These are phyloP conservation scores for Colletotrichum plurivorum DNA, from an alignment of 2,329 filamentous ascomycete species.

Conservation along the genomic window DNA sequence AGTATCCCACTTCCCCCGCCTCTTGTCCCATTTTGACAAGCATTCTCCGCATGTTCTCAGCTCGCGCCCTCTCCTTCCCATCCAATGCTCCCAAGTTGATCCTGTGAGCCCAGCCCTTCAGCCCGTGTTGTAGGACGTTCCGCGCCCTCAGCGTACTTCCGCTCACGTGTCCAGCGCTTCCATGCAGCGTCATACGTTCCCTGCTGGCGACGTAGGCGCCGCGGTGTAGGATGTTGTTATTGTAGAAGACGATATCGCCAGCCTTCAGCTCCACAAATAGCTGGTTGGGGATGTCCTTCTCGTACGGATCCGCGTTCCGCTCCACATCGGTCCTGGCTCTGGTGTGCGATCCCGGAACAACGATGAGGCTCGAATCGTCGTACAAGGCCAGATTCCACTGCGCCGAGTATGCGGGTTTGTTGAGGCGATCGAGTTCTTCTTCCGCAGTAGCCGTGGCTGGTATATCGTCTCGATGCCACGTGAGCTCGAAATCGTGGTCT, in stretches of 20 bases:
- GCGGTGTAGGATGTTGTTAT: constrained; percentile 88
- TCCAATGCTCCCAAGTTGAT: constrained; percentile 68
- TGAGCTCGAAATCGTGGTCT: constrained; percentile 77
- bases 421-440: constrained; percentile 76
- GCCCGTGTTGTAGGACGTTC: constrained; percentile 82
- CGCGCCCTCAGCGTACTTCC: constrained; percentile 72
- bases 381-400: constrained; percentile 92
- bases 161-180: constrained; percentile 74
- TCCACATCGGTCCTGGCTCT: constrained; percentile 80
- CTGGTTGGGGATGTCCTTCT: constrained; percentile 73
- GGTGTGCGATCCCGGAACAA: constrained; percentile 83
- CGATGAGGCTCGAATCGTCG: constrained; percentile 79
- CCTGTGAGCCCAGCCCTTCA: constrained; percentile 75
- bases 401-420: constrained; percentile 77
- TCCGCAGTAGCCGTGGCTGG: constrained; percentile 73
- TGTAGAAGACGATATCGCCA: constrained; percentile 88
- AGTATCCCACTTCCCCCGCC: constrained; percentile 75
- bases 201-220: constrained; percentile 72
- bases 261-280: constrained; percentile 75
- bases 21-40: constrained; percentile 74
- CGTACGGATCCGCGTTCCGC: constrained; percentile 76
- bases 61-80: constrained; percentile 61
- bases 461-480: constrained; percentile 92
- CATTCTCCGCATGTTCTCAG: constrained; percentile 74
- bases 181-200: constrained; percentile 80